Base-by-base conservation (phyloP, 305 asterid species). In the Plantago coronopus region DNA sequence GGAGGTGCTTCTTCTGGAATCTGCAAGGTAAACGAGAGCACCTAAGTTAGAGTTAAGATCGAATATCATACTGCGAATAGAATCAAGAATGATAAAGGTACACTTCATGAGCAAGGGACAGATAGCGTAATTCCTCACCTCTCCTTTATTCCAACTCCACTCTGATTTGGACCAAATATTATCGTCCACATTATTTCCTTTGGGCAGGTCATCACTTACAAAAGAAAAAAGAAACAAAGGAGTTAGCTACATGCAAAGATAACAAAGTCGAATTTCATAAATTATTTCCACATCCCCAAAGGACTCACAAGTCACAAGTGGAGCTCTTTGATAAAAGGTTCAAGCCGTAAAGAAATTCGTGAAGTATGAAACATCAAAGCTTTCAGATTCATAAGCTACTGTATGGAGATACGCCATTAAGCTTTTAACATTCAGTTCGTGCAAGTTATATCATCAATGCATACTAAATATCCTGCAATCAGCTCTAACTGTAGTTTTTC, bases 1-100 rank as follows among this genome's bases (percentile, higher is more conserved):
- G 95, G 91, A 65, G 96, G 97, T n/a, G 81, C 89, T 56, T 76
- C 86, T 79, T 91, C 98, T n/a, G 95, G 97, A 76, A 91, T 86
- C 97, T 91, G 81, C 57, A 78, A 64, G 37, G 65, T 29, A 21
- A 61, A 58, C n/a, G 29, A 60, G 65, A 45, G n/a, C n/a, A 48
- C 17, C 15, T 49, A 8, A 13, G 54, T 67, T 60, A 71, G 64
- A 61, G 18, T 57, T 12, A 18, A 51, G 14, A 34, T 4, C 20
- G 38, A 51, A 51, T 51, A 53, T 18, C 58, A 23, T 53, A 5
- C 42, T 53, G 58, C 42, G 16, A 23, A 53, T 53, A 31, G 10
- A 53, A 7, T 13, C 21, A 53, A 22, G 17, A 29, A 23, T 38
- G 9, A 5, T 31, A 31, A 0, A 31, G 38, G 38, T 23, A 12